Evolutionary conservation across 371 early-diverging fungal genomes (phyloP).

Genomic region (Mucor velutinosus): DNA sequence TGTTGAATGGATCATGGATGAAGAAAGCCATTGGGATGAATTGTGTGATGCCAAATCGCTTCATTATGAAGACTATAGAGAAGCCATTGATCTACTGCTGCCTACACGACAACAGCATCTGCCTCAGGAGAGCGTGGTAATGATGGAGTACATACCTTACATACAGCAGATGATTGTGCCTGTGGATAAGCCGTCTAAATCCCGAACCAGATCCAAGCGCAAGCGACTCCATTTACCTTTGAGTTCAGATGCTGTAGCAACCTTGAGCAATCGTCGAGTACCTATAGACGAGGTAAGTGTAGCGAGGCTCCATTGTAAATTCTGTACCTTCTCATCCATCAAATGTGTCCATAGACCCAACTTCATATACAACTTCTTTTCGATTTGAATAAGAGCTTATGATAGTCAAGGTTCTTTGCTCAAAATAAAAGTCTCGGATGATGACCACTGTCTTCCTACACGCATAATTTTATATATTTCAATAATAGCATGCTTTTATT

Average conservation of each 20-base stretch:
- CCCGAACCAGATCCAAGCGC: conserved; percentile 19
- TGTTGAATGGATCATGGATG: conserved; percentile 1
- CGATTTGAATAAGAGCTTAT: background rate
- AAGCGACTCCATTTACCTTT: conserved; percentile 18
- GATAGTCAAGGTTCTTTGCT: background rate
- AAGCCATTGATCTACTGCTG: conserved; percentile 13
- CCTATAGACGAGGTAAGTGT: conserved; percentile 18
- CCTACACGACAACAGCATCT: background rate
- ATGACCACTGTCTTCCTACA: too few relatives aligned
- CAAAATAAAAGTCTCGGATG: too few relatives aligned
- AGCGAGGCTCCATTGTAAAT: background rate
- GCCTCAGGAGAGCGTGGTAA: background rate
- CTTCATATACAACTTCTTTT: conserved; percentile 9
- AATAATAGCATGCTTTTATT: too few relatives aligned
- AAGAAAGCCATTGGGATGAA: background rate
- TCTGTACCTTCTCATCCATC: background rate
- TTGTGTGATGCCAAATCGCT: background rate
- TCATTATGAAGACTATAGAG: conserved; percentile 10
- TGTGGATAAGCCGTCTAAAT: background rate
- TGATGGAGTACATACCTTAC: conserved; percentile 25
- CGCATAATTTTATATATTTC: too few relatives aligned
- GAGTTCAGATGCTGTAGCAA: conserved; percentile 7
- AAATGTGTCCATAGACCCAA: conserved; percentile 10
- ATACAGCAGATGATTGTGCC: conserved; percentile 19
- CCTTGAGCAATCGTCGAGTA: background rate